Evolutionary conservation across 768 basidiomycete species (phyloP).

Genomic region (Dioszegia crocea): DNA sequence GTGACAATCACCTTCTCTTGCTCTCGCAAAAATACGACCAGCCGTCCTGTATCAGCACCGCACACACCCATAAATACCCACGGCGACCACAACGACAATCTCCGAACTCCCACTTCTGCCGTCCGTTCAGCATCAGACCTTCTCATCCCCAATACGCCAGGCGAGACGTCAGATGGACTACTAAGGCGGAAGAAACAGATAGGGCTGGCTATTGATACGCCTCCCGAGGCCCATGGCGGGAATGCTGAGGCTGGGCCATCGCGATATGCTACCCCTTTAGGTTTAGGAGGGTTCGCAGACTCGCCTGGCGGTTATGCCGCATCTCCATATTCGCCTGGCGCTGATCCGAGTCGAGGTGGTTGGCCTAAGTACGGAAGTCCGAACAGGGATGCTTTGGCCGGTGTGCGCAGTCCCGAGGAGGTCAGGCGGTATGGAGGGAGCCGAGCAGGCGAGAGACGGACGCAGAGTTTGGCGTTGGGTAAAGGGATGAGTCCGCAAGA

Average conservation of each 20-base stretch:
- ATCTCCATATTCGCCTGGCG: conserved; percentile 30
- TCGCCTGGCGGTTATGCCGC: conserved; percentile 5
- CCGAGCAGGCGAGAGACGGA: conserved; percentile 21
- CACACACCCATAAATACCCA: not conserved
- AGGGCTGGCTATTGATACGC: conserved; percentile 14
- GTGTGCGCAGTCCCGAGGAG: conserved; percentile 33
- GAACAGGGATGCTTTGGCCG: conserved; percentile 16
- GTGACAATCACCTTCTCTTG: conserved; percentile 86
- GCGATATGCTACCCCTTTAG: conserved; percentile 7
- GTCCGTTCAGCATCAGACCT: not conserved
- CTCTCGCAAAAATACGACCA: conserved; percentile 52
- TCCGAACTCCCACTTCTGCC: not conserved
- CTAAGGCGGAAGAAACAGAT: conserved; percentile 24
- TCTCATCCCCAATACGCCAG: not conserved
- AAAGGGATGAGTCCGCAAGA: conserved; percentile 46
- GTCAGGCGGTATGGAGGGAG: conserved; percentile 1
- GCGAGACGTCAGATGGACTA: not conserved
- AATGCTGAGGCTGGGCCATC: conserved; percentile 39
- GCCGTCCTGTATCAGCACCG: not conserved
- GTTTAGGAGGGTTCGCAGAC: not conserved
- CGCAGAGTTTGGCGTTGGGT: conserved; percentile 36
- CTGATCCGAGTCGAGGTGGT: conserved; percentile 17
- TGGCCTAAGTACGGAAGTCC: not conserved
- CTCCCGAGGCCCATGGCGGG: not conserved
- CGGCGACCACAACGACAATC: not conserved